These are phyloP conservation scores for Aspergillus kassunensis DNA, from an alignment of 495 filamentous ascomycete genomes.

Conservation along the genomic window DNA sequence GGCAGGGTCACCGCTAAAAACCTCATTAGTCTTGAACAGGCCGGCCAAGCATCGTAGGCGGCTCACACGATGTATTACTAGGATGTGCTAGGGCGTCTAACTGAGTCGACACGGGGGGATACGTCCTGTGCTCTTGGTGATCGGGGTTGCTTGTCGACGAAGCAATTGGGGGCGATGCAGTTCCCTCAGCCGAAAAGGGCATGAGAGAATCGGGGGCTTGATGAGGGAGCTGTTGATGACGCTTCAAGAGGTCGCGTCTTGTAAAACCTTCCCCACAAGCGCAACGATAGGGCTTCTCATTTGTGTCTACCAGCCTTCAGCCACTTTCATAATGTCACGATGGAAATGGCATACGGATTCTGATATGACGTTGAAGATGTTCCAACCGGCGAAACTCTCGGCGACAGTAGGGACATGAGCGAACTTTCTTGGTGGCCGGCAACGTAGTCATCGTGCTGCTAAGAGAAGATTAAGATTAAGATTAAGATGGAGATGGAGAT, in stretches of 20 bases:
- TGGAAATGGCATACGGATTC: conserved; percentile 1
- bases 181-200: neutral
- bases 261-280: conserved; percentile 16
- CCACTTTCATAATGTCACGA: neutral
- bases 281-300: conserved; percentile 22
- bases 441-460: no score
- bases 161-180: neutral
- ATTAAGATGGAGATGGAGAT: no score
- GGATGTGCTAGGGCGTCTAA: no score
- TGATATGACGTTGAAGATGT: conserved; percentile 16
- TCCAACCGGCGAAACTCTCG: conserved; percentile 17
- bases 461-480: no score
- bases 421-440: no score
- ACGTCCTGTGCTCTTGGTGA: no score
- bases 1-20: no score
- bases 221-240: conserved; percentile 16
- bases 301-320: conserved; percentile 12
- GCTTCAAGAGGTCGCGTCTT: conserved; percentile 17
- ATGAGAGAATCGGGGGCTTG: neutral
- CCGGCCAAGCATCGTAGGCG: no score
- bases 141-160: neutral
- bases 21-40: no score
- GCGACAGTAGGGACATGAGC: conserved; percentile 19
- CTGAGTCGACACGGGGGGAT: no score
- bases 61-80: no score